Evolutionary conservation across 2,329 filamentous ascomycete genomes (phyloP), one percentile per base, ranked within the genome.

Genomic region (Fusarium mundagurra): DNA sequence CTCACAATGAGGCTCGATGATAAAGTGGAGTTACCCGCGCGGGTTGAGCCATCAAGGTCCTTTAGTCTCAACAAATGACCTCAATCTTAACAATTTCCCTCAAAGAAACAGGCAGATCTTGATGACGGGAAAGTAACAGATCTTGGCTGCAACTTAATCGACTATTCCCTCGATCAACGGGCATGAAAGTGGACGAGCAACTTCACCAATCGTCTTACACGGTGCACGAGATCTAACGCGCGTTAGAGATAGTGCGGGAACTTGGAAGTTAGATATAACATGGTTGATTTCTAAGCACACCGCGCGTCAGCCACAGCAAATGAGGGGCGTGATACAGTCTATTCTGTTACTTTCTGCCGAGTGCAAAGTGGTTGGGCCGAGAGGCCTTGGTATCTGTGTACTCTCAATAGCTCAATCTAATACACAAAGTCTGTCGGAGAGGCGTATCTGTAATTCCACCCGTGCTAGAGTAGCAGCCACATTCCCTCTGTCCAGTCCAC

Each of bases 121-220:
- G 62, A 50, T 67, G n/a, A 31, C 5, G 6, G 5, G 4, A 7
- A 60, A n/a, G 38, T 67, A 38, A 14, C 12, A 6, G 17, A 39
- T 24, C 22, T 8, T 34, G 16, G n/a, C 59, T 43, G 47, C 18
- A 61, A 55, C 48, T 31, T 29, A 36, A 59, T 59, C 41, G 41
- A 51, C 31, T 3, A 17, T 27, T 38, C 20, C 12, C 41, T 50
- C 43, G 33, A 51, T 31, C 43, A n/a, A 38, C 14, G 33, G 55
- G 18, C 24, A 51, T 8, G 2, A 17, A 59, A 59, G 18, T 63
- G 38, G 20, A 20, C 18, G 38, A 34, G 18, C 10, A 41, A 41
- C 41, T 33, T 16, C 58, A 44, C 39, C 63, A 67, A 51, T 67
- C n/a, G 27, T 45, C 38, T 67, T 67, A 39, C 43, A 67, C 29